phyloP scores from a whole-genome alignment of 139 green algal species.

The Tetraselmis striata region DNA sequence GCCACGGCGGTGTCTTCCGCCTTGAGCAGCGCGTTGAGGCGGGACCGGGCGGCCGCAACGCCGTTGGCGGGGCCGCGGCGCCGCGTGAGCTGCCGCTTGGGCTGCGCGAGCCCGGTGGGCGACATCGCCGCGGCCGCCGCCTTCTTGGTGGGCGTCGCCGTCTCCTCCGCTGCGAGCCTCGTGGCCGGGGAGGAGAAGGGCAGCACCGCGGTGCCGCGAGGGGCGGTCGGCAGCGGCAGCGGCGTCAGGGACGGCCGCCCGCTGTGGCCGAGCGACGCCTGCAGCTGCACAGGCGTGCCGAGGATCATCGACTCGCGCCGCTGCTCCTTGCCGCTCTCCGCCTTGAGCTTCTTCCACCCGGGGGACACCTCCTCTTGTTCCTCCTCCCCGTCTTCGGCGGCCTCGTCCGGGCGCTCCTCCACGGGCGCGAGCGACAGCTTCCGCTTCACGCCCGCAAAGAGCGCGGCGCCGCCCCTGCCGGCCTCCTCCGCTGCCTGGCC shows the following conservation, averaged over 20 bases:
- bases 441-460: background rate
- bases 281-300: background rate
- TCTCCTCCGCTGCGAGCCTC: background rate
- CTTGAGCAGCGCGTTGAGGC: background rate
- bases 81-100: background rate
- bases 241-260: background rate
- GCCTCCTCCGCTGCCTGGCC: background rate
- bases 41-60: background rate
- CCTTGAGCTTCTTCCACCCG: background rate
- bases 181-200: no score
- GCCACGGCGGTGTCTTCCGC: no score
- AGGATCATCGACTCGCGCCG: background rate
- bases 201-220: background rate
- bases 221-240: background rate
- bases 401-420: background rate
- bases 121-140: no score
- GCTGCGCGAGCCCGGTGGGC: background rate
- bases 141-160: background rate
- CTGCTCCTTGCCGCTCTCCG: background rate
- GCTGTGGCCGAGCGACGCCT: background rate
- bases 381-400: background rate
- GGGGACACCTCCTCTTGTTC: background rate
- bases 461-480: no score
- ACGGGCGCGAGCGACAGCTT: background rate
- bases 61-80: no score